A percentile compares a stretch with the other conserved stretches of the same genome.
Evolutionary conservation across 257 asterid genomes (phyloP).

Genomic region (Capsicum chinense): DNA sequence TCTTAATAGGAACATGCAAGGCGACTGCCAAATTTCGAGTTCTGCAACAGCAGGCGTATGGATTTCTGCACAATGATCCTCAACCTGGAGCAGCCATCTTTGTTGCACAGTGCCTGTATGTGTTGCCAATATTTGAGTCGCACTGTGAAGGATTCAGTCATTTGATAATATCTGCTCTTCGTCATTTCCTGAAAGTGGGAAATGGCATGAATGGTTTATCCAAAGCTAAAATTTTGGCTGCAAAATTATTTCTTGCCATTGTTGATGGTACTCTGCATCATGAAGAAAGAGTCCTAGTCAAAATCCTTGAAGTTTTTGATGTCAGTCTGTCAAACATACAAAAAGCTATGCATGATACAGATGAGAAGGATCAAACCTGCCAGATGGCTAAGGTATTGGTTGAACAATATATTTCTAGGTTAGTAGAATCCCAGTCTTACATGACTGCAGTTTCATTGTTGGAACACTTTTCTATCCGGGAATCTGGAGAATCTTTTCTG

Average conservation of each 20-base stretch:
- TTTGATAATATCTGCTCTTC: conserved; percentile 73
- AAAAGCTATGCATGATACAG: conserved; percentile 44
- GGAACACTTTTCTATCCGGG: conserved; percentile 72
- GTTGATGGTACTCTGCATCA: conserved; percentile 50
- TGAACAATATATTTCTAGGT: conserved; percentile 56
- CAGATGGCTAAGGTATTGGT: conserved; percentile 57
- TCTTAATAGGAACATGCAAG: conserved; percentile 68
- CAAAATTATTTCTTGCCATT: conserved; percentile 62
- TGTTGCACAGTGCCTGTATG: conserved; percentile 72
- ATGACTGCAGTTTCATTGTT: conserved; percentile 66
- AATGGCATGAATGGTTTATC: conserved; percentile 48
- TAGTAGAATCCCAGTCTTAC: conserved; percentile 62
- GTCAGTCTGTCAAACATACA: conserved; percentile 60
- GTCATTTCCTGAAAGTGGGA: conserved; percentile 57
- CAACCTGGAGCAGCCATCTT: conserved; percentile 72
- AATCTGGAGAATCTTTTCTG: conserved; percentile 66
- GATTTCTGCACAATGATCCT: conserved; percentile 58
- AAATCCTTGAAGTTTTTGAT: conserved; percentile 68
- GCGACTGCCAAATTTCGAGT: conserved; percentile 71
- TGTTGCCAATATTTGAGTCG: conserved; percentile 62
- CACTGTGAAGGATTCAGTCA: conserved; percentile 77
- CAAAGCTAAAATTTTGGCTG: conserved; percentile 60
- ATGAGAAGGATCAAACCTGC: conserved; percentile 40
- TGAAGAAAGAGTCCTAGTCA: conserved; percentile 63
- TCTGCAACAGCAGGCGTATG: conserved; percentile 68